Evolutionary conservation across 805 yeast species (phyloP).

Genomic region (Kuraishia capsulata): DNA sequence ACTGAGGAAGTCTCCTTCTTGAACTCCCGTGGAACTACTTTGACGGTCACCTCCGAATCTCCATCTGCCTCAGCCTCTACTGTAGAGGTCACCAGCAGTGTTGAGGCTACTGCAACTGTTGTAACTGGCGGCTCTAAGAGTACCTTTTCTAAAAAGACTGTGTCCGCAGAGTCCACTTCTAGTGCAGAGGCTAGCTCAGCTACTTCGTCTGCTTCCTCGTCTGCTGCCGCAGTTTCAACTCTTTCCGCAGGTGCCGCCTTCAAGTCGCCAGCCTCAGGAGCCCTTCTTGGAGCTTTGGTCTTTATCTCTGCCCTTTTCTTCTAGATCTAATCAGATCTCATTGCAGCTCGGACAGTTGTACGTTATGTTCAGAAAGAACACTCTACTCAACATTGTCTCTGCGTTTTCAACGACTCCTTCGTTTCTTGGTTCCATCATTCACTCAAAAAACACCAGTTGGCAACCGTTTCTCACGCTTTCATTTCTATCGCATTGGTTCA

Average conservation of each 20-base stretch:
- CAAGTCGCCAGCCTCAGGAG: conserved; percentile 13
- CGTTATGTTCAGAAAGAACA: too few species aligned
- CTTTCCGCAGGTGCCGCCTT: conserved; percentile 13
- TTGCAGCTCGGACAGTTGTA: too few species aligned
- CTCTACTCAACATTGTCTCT: too few species aligned
- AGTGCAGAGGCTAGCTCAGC: too few species aligned
- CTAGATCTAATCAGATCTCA: too few species aligned
- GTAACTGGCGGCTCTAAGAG: conserved; percentile 5
- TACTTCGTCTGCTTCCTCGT: conserved; percentile 7
- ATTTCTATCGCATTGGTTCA: too few species aligned
- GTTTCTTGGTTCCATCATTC: too few species aligned
- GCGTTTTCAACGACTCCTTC: too few species aligned
- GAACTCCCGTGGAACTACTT: conserved; percentile 16
- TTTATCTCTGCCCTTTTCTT: conserved; percentile 14
- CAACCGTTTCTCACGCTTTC: too few species aligned
- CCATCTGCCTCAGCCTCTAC: conserved; percentile 16
- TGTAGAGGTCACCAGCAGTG: conserved; percentile 19
- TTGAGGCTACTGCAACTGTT: conserved; percentile 11
- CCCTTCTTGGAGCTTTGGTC: conserved; percentile 14
- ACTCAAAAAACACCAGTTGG: too few species aligned
- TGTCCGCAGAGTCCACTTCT: too few species aligned
- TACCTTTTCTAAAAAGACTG: conserved; percentile 6
- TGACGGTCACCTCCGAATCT: conserved; percentile 16
- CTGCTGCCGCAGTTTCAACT: conserved; percentile 7
- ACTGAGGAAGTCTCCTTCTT: conserved; percentile 8